Evolutionary conservation across 192 early-diverging fungal genomes (phyloP).

Genomic region (Pilobolus umbonatus): DNA sequence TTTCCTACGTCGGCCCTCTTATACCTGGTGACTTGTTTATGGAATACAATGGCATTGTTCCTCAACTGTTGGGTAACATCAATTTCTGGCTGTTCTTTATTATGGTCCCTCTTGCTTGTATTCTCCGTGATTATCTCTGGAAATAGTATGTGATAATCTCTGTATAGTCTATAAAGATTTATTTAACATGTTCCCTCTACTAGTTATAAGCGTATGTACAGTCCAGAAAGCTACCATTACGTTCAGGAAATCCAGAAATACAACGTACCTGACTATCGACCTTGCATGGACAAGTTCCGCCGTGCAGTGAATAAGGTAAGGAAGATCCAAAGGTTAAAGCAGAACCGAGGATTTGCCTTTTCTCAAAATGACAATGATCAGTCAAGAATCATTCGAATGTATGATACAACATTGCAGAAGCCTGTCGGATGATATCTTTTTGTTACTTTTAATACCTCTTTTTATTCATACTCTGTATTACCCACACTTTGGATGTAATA

Average conservation of each 20-base stretch:
- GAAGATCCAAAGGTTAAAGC: slow-evolving; percentile 84
- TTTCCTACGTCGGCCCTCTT: slow-evolving; percentile 73
- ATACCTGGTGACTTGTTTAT: slow-evolving; percentile 51
- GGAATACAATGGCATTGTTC: slow-evolving; percentile 70
- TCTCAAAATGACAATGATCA: slow-evolving; percentile 96
- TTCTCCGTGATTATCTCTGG: slow-evolving; percentile 86
- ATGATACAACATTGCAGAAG: slow-evolving; percentile 51
- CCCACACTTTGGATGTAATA: too few relatives aligned
- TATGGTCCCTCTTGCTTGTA: slow-evolving; percentile 73
- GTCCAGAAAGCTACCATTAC: slow-evolving; percentile 84
- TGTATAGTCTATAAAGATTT: background rate
- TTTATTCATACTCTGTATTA: too few relatives aligned
- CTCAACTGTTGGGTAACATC: slow-evolving; percentile 56
- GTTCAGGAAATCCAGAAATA: slow-evolving; percentile 98
- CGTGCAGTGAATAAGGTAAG: slow-evolving; percentile 98
- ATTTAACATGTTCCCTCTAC: background rate
- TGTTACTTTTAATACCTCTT: too few relatives aligned
- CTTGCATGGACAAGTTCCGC: slow-evolving; percentile 94
- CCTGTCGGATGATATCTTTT: slow-evolving; percentile 38
- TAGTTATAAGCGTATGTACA: slow-evolving; percentile 72
- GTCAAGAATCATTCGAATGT: slow-evolving; percentile 45
- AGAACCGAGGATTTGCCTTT: slow-evolving; percentile 92
- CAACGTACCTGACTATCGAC: slow-evolving; percentile 97
- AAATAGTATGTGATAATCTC: slow-evolving; percentile 75
- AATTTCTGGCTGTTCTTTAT: slow-evolving; percentile 85